A percentile compares a stretch with the other conserved stretches of the same genome.
Evolutionary conservation across 305 asterid genomes (phyloP).

Genomic region (Solanum hybrid): DNA sequence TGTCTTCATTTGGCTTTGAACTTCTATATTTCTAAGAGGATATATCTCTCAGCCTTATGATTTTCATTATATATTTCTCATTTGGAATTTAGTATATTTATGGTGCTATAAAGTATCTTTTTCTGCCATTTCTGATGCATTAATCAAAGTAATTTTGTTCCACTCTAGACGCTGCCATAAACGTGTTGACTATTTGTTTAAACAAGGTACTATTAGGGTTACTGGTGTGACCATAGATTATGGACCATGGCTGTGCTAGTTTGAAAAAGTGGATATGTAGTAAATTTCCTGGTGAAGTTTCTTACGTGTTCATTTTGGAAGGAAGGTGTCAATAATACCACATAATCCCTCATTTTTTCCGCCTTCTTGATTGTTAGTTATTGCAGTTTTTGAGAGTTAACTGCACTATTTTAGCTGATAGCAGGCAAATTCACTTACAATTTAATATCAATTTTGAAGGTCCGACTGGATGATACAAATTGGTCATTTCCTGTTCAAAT

Average conservation of each 20-base stretch:
- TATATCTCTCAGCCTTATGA: background rate
- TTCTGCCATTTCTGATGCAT: background rate
- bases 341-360: background rate
- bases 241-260: background rate
- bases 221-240: background rate
- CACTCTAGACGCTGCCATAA: background rate
- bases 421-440: background rate
- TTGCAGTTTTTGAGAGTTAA: background rate
- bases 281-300: background rate
- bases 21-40: background rate
- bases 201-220: background rate
- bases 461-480: constrained; percentile 65
- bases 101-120: background rate
- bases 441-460: constrained; percentile 32
- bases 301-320: background rate
- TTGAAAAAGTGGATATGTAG: background rate
- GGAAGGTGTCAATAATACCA: background rate
- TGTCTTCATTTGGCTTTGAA: background rate
- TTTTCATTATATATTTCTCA: background rate
- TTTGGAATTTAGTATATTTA: background rate
- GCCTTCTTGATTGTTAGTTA: background rate
- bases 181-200: background rate
- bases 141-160: background rate
- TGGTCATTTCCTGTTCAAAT: constrained; percentile 94
- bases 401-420: background rate